Conservation (phyloP, 2,329 filamentous ascomycete genomes). For the Fusarium sp. region DNA sequence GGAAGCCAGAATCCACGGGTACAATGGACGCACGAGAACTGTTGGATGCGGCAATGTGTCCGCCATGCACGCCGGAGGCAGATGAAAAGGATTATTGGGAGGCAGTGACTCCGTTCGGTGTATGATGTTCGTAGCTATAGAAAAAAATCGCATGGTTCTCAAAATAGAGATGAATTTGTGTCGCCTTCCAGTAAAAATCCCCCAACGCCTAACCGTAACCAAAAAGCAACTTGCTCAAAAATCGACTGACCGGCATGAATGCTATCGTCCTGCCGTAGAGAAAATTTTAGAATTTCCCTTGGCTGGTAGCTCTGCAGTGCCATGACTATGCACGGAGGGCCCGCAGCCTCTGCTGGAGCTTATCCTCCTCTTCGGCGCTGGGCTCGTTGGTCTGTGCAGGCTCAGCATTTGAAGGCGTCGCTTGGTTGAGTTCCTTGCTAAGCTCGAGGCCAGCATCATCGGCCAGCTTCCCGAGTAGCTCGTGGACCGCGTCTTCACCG, state of each 20-base stretch:
- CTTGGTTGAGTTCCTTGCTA: constrained; percentile 75
- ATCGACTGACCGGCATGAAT: constrained; percentile 8
- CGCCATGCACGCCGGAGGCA: not conserved
- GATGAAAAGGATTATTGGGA: not conserved
- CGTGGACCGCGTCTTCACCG: constrained; percentile 86
- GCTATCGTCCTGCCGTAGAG: not conserved
- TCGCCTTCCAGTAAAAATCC: constrained; percentile 21
- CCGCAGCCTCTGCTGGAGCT: constrained; percentile 70
- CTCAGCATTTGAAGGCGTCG: constrained; percentile 67
- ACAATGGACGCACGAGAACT: not conserved
- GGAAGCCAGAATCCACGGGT: not conserved
- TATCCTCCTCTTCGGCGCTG: constrained; percentile 83
- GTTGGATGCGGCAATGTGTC: not conserved
- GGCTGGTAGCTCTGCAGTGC: not conserved
- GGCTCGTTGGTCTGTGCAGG: constrained; percentile 72
- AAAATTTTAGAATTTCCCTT: not conserved
- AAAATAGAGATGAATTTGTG: constrained; percentile 25
- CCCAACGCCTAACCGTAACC: constrained; percentile 44
- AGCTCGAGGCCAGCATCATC: constrained; percentile 90
- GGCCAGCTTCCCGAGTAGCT: constrained; percentile 84
- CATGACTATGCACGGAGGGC: constrained; percentile 63
- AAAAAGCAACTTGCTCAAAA: constrained; percentile 18
- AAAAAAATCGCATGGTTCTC: constrained; percentile 20
- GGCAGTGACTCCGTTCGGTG: constrained; percentile 19
- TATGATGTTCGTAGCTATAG: constrained; percentile 17